Evolutionary conservation across 768 basidiomycete species (phyloP).

Genomic region (Mycena leptocephala): DNA sequence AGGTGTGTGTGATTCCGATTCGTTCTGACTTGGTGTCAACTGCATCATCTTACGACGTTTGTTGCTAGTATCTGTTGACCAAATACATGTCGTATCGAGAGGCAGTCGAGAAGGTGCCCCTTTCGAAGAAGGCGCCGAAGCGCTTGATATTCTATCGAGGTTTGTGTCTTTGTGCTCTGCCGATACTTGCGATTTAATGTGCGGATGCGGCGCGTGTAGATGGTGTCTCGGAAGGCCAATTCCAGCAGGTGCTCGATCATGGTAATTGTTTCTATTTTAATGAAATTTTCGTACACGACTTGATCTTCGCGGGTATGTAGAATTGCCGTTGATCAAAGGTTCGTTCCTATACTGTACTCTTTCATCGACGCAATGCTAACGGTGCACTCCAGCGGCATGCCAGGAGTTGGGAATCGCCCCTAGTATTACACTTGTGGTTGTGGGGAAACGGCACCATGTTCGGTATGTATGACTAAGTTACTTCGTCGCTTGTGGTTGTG

Average conservation of each 20-base stretch:
- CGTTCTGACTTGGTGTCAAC: slow-evolving; percentile 43
- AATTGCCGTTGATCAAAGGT: slow-evolving; percentile 77
- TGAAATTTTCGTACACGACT: not conserved
- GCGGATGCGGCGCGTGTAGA: slow-evolving; percentile 54
- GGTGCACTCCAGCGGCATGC: slow-evolving; percentile 72
- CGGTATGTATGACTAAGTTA: slow-evolving; percentile 51
- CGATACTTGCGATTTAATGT: slow-evolving; percentile 14
- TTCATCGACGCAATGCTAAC: slow-evolving; percentile 34
- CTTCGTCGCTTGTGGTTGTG: not conserved
- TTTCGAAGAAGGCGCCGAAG: slow-evolving; percentile 64
- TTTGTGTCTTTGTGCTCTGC: slow-evolving; percentile 40
- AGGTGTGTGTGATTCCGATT: slow-evolving; percentile 57
- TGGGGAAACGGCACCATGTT: slow-evolving; percentile 85
- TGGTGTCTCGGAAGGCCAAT: slow-evolving; percentile 72
- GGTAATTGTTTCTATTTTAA: slow-evolving; percentile 57
- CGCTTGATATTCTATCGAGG: slow-evolving; percentile 86
- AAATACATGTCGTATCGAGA: slow-evolving; percentile 74
- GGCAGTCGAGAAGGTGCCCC: slow-evolving; percentile 65
- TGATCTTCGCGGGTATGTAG: slow-evolving; percentile 55
- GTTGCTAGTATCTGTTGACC: slow-evolving; percentile 65
- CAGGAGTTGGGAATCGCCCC: slow-evolving; percentile 69
- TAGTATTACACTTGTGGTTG: slow-evolving; percentile 84
- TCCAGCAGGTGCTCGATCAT: slow-evolving; percentile 67
- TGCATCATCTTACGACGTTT: slow-evolving; percentile 73
- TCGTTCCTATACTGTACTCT: slow-evolving; percentile 45